These are phyloP conservation scores for Trametes gibbosa DNA, from an alignment of 768 basidiomycete species.

Conservation along the genomic window DNA sequence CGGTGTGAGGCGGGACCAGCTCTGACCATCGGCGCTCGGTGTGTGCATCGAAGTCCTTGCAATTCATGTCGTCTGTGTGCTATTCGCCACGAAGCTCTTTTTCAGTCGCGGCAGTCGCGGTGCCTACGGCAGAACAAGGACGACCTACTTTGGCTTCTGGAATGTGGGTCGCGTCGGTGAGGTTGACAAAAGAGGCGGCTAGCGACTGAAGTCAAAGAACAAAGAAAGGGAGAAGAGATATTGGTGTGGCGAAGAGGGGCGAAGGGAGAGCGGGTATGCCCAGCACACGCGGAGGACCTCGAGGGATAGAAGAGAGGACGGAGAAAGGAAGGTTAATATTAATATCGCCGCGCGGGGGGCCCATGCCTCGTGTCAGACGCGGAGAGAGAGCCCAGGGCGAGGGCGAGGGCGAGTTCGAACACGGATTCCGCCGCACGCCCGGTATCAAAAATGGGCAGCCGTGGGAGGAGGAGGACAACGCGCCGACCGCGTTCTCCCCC, in stretches of 20 bases:
- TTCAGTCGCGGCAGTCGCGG: neutral
- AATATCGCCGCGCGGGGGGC: slow-evolving; percentile 2
- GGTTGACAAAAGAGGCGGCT: neutral
- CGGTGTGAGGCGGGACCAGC: slow-evolving; percentile 52
- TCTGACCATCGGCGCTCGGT: slow-evolving; percentile 50
- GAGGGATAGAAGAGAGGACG: slow-evolving; percentile 13
- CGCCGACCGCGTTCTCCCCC: slow-evolving; percentile 14
- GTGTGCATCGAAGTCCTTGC: slow-evolving; percentile 11
- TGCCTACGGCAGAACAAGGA: neutral
- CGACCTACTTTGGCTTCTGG: neutral
- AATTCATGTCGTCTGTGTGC: slow-evolving; percentile 5
- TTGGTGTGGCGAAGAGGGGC: neutral
- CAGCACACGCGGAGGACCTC: slow-evolving; percentile 23
- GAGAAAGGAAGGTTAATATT: slow-evolving; percentile 16
- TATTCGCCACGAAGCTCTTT: neutral
- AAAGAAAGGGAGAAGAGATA: neutral
- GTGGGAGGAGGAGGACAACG: slow-evolving; percentile 7
- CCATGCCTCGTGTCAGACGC: slow-evolving; percentile 14
- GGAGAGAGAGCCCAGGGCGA: neutral
- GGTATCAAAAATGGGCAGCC: slow-evolving; percentile 6
- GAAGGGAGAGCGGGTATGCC: slow-evolving; percentile 20
- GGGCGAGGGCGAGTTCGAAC: slow-evolving; percentile 2
- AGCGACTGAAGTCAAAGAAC: neutral
- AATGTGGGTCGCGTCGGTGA: neutral
- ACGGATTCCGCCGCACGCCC: neutral